Evolutionary conservation across 176 grass and related monocot genomes (phyloP), one percentile per base, ranked within the genome.

Genomic region (Dactylis glomerata): DNA sequence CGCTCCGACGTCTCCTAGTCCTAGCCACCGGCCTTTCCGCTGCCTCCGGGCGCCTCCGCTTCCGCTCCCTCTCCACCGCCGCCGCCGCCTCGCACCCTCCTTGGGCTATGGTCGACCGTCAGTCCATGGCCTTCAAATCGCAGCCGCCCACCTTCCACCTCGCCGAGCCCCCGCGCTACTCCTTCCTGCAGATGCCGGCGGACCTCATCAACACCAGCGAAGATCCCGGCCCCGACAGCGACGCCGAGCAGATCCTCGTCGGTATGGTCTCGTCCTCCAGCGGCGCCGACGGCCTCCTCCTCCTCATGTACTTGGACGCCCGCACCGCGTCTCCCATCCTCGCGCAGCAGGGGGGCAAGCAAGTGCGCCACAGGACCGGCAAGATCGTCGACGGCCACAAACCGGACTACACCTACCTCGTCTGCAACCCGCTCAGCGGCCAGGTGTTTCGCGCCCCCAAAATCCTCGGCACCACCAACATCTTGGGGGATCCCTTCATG

Each of bases 391-490:
- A 55, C 52, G 52, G 7, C 5, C 3, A 38, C 13, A 28, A 54
- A 1, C 58, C 82, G 8, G 73, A 84, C 44, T 2, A 67, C 57
- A 54, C 82, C 32, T 59, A 32, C 16, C 76, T 66, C 82, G 33
- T 84, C 44, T 75, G 58, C 56, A 76, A 76, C 72, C 57, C 71
- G 8, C 42, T 84, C 71, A 76, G 8, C 72, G 82, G 44, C 72
- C 40, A 76, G 82, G 17, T 76, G 42, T 37, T 27, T 41, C 57
- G 71, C 58, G 72, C 77, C 72, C 70, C 47, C 10, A 11, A 58
- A 58, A 26, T 84, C 20, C 55, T 63, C 22, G 42, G 40, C 70
- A 50, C 82, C 11, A 46, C 44, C 4, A 46, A 46, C 12, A 46
- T 46, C 44, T 14, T 46, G 20, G 16, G 20, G 7, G 52, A 55